phyloP scores from a whole-genome alignment of 352 stramenopile genomes.

The Phytophthora boehmeriae region DNA sequence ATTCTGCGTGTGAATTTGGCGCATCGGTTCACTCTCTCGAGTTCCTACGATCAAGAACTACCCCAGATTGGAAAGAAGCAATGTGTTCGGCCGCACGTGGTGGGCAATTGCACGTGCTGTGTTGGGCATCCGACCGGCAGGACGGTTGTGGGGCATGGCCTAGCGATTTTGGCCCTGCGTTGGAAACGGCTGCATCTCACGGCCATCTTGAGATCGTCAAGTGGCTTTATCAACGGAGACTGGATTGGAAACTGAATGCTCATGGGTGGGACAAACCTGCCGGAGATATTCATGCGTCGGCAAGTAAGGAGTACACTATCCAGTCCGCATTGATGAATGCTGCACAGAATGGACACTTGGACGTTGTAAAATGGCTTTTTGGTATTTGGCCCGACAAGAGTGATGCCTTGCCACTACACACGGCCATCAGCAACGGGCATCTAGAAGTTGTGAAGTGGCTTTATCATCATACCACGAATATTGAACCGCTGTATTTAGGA shows the following conservation, averaged over 20 bases:
- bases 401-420: too few relatives aligned
- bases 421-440: conserved; percentile 1
- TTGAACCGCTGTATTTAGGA: too few relatives aligned
- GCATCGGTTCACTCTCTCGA: conserved; percentile 4
- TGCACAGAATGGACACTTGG: too few relatives aligned
- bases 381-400: too few relatives aligned
- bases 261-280: too few relatives aligned
- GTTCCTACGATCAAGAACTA: neutral
- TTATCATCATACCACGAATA: too few relatives aligned
- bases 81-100: neutral
- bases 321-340: too few relatives aligned
- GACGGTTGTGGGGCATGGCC: conserved; percentile 6
- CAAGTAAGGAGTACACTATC: too few relatives aligned
- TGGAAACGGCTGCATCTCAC: too few relatives aligned
- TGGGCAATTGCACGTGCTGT: conserved; percentile 7
- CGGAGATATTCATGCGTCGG: too few relatives aligned
- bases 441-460: conserved; percentile 2
- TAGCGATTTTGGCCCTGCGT: too few relatives aligned
- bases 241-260: conserved; percentile 1
- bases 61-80: conserved; percentile 5
- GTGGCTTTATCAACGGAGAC: neutral
- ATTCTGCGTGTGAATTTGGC: conserved; percentile 5
- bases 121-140: conserved; percentile 7
- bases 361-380: too few relatives aligned
- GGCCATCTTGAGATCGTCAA: conserved; percentile 21